Conservation (phyloP, 2,329 filamentous ascomycete genomes). For the Dothistroma septosporum region DNA sequence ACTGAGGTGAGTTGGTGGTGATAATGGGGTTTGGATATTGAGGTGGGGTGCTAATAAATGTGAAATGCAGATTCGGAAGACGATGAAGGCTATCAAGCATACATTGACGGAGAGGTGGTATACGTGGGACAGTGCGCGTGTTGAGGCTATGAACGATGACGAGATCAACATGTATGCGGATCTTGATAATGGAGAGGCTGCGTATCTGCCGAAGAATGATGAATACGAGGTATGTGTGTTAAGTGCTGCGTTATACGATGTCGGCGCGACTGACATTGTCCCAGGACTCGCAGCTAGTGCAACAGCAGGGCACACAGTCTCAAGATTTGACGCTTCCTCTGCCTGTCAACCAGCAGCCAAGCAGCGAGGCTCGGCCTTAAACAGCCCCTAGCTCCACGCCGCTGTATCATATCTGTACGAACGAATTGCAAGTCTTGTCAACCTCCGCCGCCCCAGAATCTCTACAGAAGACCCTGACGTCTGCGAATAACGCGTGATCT, state of each 20-base stretch:
- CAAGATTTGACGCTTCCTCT: background rate
- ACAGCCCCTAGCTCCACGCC: no score
- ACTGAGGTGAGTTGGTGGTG: constrained; percentile 54
- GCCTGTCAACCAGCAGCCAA: background rate
- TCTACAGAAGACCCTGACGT: background rate
- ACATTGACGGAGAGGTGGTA: constrained; percentile 83
- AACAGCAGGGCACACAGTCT: background rate
- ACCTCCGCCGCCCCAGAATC: background rate
- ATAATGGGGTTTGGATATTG: background rate
- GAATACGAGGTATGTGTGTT: constrained; percentile 4
- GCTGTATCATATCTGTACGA: background rate
- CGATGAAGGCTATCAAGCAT: constrained; percentile 79
- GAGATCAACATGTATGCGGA: constrained; percentile 58
- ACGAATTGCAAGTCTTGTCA: background rate
- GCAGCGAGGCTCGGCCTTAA: background rate
- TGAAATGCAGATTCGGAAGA: constrained; percentile 61
- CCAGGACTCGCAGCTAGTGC: background rate
- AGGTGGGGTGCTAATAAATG: constrained; percentile 4
- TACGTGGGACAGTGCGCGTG: constrained; percentile 73
- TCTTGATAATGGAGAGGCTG: constrained; percentile 26
- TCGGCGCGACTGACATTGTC: background rate
- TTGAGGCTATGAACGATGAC: constrained; percentile 61
- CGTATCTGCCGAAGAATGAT: constrained; percentile 24
- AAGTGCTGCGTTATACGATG: no score
- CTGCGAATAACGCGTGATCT: background rate